These are phyloP conservation scores for Quercus wislizeni DNA, from an alignment of 306 rosid genomes.

Conservation along the genomic window DNA sequence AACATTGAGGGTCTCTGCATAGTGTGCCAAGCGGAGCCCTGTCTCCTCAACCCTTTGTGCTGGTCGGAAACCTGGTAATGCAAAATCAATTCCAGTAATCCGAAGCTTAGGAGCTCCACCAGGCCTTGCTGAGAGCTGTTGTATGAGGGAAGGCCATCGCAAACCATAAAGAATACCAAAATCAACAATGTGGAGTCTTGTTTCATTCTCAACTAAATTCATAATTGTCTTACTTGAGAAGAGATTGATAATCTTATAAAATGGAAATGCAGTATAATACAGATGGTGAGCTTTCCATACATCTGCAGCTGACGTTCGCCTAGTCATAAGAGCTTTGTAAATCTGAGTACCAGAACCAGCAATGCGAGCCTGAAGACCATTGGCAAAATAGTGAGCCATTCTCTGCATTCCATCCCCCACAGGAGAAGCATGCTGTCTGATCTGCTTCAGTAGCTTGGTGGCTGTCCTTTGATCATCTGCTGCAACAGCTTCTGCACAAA, in stretches of 20 bases:
- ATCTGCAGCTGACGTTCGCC: constrained; percentile 35
- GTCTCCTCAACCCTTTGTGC: constrained; percentile 38
- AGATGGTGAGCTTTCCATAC: constrained; percentile 40
- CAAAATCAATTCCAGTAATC: constrained; percentile 37
- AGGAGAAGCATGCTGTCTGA: constrained; percentile 32
- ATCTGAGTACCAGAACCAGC: constrained; percentile 34
- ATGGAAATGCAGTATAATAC: constrained; percentile 33
- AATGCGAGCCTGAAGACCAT: constrained; percentile 38
- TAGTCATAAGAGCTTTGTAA: constrained; percentile 28
- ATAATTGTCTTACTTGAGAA: constrained; percentile 36
- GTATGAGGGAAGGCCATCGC: constrained; percentile 35
- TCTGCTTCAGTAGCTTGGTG: constrained; percentile 30
- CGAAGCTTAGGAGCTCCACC: constrained; percentile 41
- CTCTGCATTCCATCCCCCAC: constrained; percentile 36
- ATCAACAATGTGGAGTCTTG: constrained; percentile 37
- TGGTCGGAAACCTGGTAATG: constrained; percentile 39
- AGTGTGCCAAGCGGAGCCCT: constrained; percentile 25
- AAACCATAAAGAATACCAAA: constrained; percentile 33
- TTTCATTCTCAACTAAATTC: constrained; percentile 28
- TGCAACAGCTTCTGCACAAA: constrained; percentile 38
- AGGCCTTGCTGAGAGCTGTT: constrained; percentile 23
- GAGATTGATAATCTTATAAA: constrained; percentile 23
- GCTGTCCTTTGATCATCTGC: constrained; percentile 19
- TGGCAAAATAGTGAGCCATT: constrained; percentile 34
- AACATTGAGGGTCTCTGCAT: constrained; percentile 31